phyloP scores from a whole-genome alignment of 257 asterid genomes.

The Hygrophila difformis region DNA sequence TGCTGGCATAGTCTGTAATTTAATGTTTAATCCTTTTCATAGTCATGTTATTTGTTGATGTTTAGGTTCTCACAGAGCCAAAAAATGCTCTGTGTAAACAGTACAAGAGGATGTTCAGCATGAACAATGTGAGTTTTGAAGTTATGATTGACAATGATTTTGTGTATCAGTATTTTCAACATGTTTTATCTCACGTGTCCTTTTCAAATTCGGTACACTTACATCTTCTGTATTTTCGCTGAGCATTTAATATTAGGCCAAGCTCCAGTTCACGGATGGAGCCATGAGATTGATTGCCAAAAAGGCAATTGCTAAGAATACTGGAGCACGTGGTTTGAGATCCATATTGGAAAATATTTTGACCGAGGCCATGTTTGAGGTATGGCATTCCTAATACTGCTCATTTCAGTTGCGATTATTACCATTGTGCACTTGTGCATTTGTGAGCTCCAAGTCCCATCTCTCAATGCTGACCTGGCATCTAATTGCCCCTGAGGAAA shows the following conservation, averaged over 20 bases:
- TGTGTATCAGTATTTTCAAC: not conserved
- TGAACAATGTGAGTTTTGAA: conserved; percentile 78
- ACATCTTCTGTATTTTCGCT: conserved; percentile 12
- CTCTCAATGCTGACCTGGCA: too few species aligned
- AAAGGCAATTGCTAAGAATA: conserved; percentile 65
- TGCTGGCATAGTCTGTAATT: too few species aligned
- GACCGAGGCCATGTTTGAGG: conserved; percentile 96
- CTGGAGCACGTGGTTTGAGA: conserved; percentile 96
- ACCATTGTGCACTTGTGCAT: too few species aligned
- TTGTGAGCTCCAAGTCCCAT: too few species aligned
- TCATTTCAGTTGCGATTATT: not conserved
- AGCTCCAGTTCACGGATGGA: conserved; percentile 53
- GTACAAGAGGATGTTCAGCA: conserved; percentile 76
- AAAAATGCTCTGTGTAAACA: conserved; percentile 90
- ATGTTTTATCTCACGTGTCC: not conserved
- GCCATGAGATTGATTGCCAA: conserved; percentile 70
- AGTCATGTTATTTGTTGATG: too few species aligned
- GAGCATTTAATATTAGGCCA: conserved; percentile 35
- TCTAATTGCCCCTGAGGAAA: too few species aligned
- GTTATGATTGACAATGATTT: conserved; percentile 16
- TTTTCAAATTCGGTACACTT: not conserved
- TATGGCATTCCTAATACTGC: conserved; percentile 19
- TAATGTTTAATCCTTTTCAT: too few species aligned
- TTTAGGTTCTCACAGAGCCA: conserved; percentile 84
- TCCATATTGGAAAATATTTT: conserved; percentile 73